Evolutionary conservation across 164 flowering plant genomes (phyloP).

Genomic region (Berberis vulgaris): DNA sequence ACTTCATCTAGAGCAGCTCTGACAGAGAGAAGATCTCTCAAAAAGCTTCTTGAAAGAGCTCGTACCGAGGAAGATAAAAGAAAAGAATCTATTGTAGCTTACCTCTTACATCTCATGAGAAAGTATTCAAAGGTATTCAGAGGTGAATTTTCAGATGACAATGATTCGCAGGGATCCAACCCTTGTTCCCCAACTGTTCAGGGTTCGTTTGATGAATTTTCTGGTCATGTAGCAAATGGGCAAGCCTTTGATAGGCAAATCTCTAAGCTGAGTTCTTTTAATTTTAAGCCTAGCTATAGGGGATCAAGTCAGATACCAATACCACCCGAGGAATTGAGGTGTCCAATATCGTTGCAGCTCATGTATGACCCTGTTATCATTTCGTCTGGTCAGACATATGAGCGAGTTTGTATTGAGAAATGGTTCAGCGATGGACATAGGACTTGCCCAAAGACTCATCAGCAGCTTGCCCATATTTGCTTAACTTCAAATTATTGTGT

Average conservation of each 20-base stretch:
- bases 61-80: conserved; percentile 87
- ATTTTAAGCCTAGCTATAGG: conserved; percentile 48
- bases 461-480: conserved; percentile 69
- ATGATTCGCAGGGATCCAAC: conserved; percentile 92
- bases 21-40: conserved; percentile 87
- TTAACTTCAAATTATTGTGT: conserved; percentile 97
- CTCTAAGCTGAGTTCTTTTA: conserved; percentile 71
- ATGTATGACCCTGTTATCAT: conserved; percentile 96
- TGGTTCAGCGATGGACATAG: conserved; percentile 96
- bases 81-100: conserved; percentile 92
- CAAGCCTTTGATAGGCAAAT: conserved; percentile 71
- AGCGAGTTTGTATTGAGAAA: conserved; percentile 90
- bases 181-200: conserved; percentile 92
- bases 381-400: conserved; percentile 96
- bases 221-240: conserved; percentile 28
- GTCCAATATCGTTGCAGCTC: conserved; percentile 95
- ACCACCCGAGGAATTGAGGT: conserved; percentile 93
- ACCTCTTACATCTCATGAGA: conserved; percentile 87
- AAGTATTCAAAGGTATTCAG: conserved; percentile 90
- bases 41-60: conserved; percentile 77
- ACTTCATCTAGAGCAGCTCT: conserved; percentile 94
- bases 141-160: conserved; percentile 81
- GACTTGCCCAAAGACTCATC: conserved; percentile 94
- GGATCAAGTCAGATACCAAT: conserved; percentile 60
- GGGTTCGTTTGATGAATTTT: conserved; percentile 51